Evolutionary conservation across 2,329 filamentous ascomycete genomes (phyloP).

Genomic region (Podosphaera fusca): DNA sequence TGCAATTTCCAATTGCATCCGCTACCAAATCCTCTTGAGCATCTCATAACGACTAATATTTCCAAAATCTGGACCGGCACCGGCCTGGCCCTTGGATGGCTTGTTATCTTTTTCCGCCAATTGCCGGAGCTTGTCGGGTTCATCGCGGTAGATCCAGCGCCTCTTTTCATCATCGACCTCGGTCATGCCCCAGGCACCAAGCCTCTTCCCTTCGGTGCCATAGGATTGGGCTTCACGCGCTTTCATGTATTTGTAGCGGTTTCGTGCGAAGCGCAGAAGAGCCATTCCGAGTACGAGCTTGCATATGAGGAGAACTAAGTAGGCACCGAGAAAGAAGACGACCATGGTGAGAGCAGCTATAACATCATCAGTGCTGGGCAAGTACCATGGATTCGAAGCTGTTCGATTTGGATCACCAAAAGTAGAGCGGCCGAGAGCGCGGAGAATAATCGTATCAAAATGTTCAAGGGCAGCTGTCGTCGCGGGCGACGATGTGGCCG

Average conservation of each 20-base stretch:
- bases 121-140: slow-evolving; percentile 42
- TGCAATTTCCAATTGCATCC: too few species aligned
- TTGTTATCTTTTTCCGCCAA: slow-evolving; percentile 39
- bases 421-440: slow-evolving; percentile 51
- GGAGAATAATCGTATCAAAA: slow-evolving; percentile 54
- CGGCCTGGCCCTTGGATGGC: slow-evolving; percentile 31
- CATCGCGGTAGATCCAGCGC: slow-evolving; percentile 69
- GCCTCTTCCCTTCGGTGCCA: slow-evolving; percentile 47
- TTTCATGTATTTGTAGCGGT: slow-evolving; percentile 58
- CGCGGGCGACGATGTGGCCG: slow-evolving; percentile 39
- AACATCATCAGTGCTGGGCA: slow-evolving; percentile 34
- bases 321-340: slow-evolving; percentile 63
- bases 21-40: slow-evolving; percentile 93
- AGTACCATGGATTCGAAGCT: slow-evolving; percentile 15
- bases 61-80: slow-evolving; percentile 34
- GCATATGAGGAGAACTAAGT: slow-evolving; percentile 60
- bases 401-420: slow-evolving; percentile 25
- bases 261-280: slow-evolving; percentile 55
- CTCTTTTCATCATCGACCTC: slow-evolving; percentile 78
- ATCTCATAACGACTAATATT: slow-evolving; percentile 69
- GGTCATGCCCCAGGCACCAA: slow-evolving; percentile 64
- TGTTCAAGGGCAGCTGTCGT: slow-evolving; percentile 58
- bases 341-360: slow-evolving; percentile 65
- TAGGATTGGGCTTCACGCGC: slow-evolving; percentile 35
- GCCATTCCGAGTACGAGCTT: slow-evolving; percentile 80